phyloP scores from a whole-genome alignment of 305 asterid species.

The Solanum hybrid region DNA sequence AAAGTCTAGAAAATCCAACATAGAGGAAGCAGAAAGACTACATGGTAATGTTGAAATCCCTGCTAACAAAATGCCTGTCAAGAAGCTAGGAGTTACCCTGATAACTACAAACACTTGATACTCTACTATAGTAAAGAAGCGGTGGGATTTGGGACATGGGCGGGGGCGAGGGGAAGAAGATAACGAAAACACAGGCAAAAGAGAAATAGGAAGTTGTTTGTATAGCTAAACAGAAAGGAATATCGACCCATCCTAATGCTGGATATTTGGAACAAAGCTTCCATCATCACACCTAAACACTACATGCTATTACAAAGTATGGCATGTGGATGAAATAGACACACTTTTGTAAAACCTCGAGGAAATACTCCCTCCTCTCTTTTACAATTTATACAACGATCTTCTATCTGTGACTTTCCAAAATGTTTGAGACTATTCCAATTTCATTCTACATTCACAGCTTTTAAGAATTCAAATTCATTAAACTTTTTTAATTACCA shows the following conservation, averaged over 20 bases:
- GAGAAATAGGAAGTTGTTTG: background rate
- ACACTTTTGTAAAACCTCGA: background rate
- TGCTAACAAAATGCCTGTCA: background rate
- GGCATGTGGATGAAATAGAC: background rate
- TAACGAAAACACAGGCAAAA: background rate
- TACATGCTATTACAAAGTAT: background rate
- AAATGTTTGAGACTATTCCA: background rate
- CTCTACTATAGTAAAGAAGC: background rate
- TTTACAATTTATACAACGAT: background rate
- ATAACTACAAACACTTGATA: background rate
- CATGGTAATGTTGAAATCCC: background rate
- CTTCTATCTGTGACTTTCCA: background rate
- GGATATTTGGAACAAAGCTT: background rate
- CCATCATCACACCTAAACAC: background rate
- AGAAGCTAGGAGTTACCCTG: background rate
- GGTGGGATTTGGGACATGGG: background rate
- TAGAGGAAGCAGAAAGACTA: background rate
- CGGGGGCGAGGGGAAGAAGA: background rate
- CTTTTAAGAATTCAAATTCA: background rate
- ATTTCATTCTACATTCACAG: background rate
- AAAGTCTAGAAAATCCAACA: background rate
- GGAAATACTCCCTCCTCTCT: background rate
- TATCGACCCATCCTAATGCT: background rate
- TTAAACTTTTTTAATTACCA: background rate
- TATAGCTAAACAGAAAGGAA: background rate